Evolutionary conservation across 2,329 filamentous ascomycete species (phyloP).

Genomic region (Pseudogymnoascus sp.): DNA sequence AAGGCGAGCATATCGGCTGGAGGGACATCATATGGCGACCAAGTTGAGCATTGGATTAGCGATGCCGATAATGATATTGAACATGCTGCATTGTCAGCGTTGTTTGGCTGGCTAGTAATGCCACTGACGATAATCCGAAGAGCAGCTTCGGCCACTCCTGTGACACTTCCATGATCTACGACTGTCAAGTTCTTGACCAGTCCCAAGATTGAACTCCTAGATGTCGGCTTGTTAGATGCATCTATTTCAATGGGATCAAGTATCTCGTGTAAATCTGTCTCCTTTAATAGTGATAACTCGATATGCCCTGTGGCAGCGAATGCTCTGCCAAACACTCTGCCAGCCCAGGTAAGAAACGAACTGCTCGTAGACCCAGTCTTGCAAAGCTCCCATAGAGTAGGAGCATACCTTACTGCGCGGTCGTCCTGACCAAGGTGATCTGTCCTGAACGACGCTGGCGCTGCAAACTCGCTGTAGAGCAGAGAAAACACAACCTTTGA

Average conservation of each 20-base stretch:
- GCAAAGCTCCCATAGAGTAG: constrained; percentile 71
- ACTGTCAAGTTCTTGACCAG: constrained; percentile 55
- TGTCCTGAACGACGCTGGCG: constrained; percentile 46
- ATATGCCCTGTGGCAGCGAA: constrained; percentile 70
- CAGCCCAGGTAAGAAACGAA: constrained; percentile 77
- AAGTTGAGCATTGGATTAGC: constrained; percentile 47
- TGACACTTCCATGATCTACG: constrained; percentile 45
- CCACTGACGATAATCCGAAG: constrained; percentile 48
- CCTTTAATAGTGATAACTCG: constrained; percentile 50
- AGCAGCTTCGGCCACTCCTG: constrained; percentile 53
- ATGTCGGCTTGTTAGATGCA: constrained; percentile 27
- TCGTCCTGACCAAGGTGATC: constrained; percentile 65
- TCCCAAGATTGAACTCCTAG: constrained; percentile 55
- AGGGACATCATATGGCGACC: constrained; percentile 47
- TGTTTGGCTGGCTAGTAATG: background rate
- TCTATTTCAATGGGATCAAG: background rate
- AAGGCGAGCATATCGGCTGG: constrained; percentile 38
- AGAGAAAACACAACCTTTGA: constrained; percentile 62
- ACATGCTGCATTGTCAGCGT: constrained; percentile 12
- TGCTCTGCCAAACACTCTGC: constrained; percentile 71
- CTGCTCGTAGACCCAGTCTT: constrained; percentile 53
- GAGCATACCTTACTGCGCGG: constrained; percentile 52
- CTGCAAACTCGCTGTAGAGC: constrained; percentile 67
- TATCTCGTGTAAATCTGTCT: constrained; percentile 42
- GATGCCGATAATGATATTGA: constrained; percentile 37